These are phyloP conservation scores for Anisodus tanguticus DNA, from an alignment of 257 asterid species.

Conservation along the genomic window DNA sequence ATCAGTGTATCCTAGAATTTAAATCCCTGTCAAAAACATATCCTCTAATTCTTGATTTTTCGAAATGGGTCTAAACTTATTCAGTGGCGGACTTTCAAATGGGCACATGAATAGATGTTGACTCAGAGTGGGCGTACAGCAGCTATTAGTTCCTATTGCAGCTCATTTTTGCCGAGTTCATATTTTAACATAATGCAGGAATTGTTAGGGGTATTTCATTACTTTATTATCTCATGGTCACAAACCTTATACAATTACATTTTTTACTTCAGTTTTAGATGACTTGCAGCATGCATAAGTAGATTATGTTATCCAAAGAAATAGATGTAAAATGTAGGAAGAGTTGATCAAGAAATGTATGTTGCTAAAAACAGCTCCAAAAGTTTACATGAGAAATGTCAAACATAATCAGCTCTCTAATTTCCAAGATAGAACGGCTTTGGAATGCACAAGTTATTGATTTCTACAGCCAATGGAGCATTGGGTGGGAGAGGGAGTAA, in stretches of 20 bases:
- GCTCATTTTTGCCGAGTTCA: neutral
- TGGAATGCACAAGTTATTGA: slow-evolving; percentile 55
- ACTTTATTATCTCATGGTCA: no score
- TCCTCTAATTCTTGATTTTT: no score
- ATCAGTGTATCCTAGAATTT: no score
- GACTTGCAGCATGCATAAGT: neutral
- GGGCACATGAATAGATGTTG: no score
- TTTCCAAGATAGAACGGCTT: slow-evolving; percentile 40
- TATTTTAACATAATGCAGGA: neutral
- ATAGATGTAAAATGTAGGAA: neutral
- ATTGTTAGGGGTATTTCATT: no score
- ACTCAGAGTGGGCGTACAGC: neutral
- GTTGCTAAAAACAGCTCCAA: slow-evolving; percentile 13
- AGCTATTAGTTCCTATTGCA: neutral
- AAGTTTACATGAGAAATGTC: slow-evolving; percentile 1
- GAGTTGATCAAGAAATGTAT: slow-evolving; percentile 5
- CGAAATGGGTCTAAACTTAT: no score
- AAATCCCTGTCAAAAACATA: no score
- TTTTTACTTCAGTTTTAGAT: neutral
- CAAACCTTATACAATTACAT: neutral
- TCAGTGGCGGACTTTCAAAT: no score
- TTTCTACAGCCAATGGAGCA: slow-evolving; percentile 48
- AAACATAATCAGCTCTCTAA: slow-evolving; percentile 17
- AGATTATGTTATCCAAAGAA: neutral
- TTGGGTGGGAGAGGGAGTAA: slow-evolving; percentile 44